Base-by-base conservation (phyloP, 2,329 filamentous ascomycete species). In the Periconia sp. region DNA sequence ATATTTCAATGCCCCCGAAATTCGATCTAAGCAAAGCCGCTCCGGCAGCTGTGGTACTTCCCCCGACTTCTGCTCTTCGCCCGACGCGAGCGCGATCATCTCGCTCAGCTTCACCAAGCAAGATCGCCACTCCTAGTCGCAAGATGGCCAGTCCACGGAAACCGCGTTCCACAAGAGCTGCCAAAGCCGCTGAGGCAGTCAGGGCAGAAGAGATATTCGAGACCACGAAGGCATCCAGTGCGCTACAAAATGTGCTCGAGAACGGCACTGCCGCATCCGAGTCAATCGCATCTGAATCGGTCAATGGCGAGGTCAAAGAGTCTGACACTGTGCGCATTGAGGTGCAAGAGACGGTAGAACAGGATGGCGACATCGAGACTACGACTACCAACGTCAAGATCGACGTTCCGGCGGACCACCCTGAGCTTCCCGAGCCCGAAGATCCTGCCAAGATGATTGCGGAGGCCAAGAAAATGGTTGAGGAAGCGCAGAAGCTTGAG, bases 381-480 rank as follows among this genome's bases (percentile, higher is more conserved):
- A 87, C 85, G 42, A 83, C 83, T 54, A 92, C 87, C 5, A 84
- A 85, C 33, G 84, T 92, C 35, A 86, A 87, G 49, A 78, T 94
- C 9, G 87, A 94, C 52, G 78, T 94, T 63, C 88, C 91, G 4
- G 78, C 83, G 8, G 81, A 80, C 39, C 75, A 79, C 32, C 76
- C 83, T 1, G 83, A 89, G 48, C 78, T 91, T 7, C 86, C 88
- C 0, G 82, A 85, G 10, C 84, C 89, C 0, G 87, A 91, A 52
- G 88, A 94, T 59, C 86, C 91, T 1, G 81, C 87, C 43, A 82
- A 85, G 41, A 91, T 96, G 87, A 86, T 97, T 46, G 85, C 85
- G 19, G 85, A 89, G 61, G 94, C 94, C 22, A 90, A 87, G 73
- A 83, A 86, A 56, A 96, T 96, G 89, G 92, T 96, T 4, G 81